Evolutionary conservation across 148 eudicot species (phyloP).

Genomic region (Selenicereus undatus): DNA sequence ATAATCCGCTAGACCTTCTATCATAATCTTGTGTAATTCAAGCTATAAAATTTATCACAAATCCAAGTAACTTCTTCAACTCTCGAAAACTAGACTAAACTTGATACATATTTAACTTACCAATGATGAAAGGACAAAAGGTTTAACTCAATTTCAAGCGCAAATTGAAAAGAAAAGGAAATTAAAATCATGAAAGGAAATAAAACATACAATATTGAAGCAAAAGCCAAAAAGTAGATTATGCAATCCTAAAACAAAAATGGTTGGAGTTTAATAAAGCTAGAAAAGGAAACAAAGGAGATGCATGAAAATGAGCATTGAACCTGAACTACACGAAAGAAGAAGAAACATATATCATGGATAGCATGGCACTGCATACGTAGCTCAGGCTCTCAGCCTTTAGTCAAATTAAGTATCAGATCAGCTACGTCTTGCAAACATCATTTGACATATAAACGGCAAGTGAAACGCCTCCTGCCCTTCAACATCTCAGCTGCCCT

Average conservation of each 20-base stretch:
- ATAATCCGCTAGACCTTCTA: no score
- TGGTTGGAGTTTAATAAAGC: neutral
- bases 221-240: neutral
- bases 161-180: no score
- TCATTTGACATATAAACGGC: constrained; percentile 4
- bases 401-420: neutral
- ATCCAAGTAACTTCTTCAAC: neutral
- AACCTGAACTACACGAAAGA: neutral
- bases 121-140: no score
- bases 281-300: neutral
- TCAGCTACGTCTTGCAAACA: neutral
- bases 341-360: neutral
- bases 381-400: neutral
- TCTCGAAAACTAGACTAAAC: neutral
- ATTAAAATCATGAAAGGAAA: no score
- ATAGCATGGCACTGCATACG: neutral
- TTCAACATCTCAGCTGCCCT: neutral
- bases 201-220: neutral
- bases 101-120: no score
- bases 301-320: constrained; percentile 1
- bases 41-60: no score
- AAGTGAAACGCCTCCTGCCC: neutral
- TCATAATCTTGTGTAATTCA: no score
- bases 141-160: no score
- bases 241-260: neutral